phyloP scores from a whole-genome alignment of 1,284 basidiomycete species.

The Ceratobasidium sp. region DNA sequence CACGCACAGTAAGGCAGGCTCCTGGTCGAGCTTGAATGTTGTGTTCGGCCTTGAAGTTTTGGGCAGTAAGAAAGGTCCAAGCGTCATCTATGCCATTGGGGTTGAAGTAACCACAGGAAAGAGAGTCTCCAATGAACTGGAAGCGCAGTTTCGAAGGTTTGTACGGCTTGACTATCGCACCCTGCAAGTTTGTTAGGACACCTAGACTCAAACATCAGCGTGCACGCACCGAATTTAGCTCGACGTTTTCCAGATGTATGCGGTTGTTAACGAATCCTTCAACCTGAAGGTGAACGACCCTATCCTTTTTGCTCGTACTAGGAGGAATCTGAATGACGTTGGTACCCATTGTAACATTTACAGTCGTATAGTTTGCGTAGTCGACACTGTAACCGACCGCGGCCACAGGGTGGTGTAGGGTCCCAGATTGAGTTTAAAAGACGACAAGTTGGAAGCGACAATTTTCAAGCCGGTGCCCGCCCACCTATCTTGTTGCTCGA shows the following conservation, averaged over 20 bases:
- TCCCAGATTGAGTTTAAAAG: conserved; percentile 60
- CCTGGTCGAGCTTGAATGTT: conserved; percentile 62
- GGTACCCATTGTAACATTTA: conserved; percentile 58
- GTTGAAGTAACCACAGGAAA: conserved; percentile 54
- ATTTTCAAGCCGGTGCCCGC: conserved; percentile 64
- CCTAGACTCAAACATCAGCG: not conserved
- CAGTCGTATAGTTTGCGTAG: conserved; percentile 56
- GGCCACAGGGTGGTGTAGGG: conserved; percentile 59
- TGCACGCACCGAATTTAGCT: conserved; percentile 55
- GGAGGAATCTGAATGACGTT: conserved; percentile 56
- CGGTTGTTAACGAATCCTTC: conserved; percentile 66
- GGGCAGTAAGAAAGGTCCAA: conserved; percentile 63
- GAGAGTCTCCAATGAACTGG: conserved; percentile 66
- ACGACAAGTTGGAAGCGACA: conserved; percentile 55
- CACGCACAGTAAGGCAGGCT: conserved; percentile 57
- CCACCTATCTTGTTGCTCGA: conserved; percentile 47
- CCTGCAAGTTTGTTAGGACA: conserved; percentile 48
- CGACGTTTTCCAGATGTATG: conserved; percentile 59
- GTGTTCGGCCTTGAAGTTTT: conserved; percentile 62
- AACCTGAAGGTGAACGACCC: conserved; percentile 59
- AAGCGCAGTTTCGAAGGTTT: conserved; percentile 57
- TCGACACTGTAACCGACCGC: conserved; percentile 60
- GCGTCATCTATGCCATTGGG: conserved; percentile 57
- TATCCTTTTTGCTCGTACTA: conserved; percentile 37
- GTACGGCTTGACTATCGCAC: conserved; percentile 58